Evolutionary conservation across 805 yeast genomes (phyloP).

Genomic region (Teunomyces funiuensis): DNA sequence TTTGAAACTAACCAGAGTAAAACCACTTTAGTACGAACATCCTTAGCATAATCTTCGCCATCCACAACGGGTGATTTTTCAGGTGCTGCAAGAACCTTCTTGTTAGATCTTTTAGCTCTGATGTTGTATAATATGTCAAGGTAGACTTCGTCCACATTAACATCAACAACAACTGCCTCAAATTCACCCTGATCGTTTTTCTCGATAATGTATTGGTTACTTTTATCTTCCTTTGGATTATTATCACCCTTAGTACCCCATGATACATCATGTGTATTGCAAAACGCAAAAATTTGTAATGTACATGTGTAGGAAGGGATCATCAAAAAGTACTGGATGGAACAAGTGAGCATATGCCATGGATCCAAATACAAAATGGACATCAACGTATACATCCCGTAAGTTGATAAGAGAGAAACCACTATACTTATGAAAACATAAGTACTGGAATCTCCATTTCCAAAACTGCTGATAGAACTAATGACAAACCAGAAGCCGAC

Average conservation of each 20-base stretch:
- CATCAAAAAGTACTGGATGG: constrained; percentile 83
- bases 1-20: constrained; percentile 89
- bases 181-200: constrained; percentile 76
- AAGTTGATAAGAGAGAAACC: constrained; percentile 83
- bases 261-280: constrained; percentile 96
- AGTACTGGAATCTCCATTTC: constrained; percentile 41
- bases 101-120: constrained; percentile 66
- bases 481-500: constrained; percentile 82
- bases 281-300: constrained; percentile 91
- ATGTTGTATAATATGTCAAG: constrained; percentile 72
- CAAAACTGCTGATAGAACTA: constrained; percentile 45
- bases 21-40: constrained; percentile 94
- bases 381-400: constrained; percentile 82
- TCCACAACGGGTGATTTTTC: constrained; percentile 31
- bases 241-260: constrained; percentile 99
- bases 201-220: constrained; percentile 79
- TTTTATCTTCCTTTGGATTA: constrained; percentile 57
- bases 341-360: constrained; percentile 91
- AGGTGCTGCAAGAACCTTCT: constrained; percentile 41
- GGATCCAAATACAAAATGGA: constrained; percentile 89
- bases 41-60: constrained; percentile 88
- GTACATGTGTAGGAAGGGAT: constrained; percentile 92
- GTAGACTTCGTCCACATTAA: constrained; percentile 82
- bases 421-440: constrained; percentile 71
- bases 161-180: constrained; percentile 79